These are phyloP conservation scores for Petunia hybrid DNA, from an alignment of 305 asterid genomes.

Conservation along the genomic window DNA sequence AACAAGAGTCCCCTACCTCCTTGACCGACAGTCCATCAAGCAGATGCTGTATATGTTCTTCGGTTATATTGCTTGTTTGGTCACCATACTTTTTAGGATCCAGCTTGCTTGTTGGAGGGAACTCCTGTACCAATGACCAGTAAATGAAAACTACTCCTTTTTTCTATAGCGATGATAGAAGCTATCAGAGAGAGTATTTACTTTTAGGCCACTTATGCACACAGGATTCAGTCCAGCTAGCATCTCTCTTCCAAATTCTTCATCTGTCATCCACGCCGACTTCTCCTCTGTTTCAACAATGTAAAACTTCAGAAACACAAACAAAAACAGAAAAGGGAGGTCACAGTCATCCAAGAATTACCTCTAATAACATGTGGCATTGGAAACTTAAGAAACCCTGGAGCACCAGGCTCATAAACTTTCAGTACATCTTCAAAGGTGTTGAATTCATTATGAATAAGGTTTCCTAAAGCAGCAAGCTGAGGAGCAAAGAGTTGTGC, in stretches of 20 bases:
- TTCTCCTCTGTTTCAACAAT: conserved; percentile 28
- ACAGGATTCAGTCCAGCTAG: conserved; percentile 50
- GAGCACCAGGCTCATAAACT: conserved; percentile 38
- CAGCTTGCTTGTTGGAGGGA: conserved; percentile 45
- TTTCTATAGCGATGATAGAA: too few relatives aligned
- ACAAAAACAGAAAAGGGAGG: too few relatives aligned
- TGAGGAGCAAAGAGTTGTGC: conserved; percentile 74
- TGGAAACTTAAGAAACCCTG: conserved; percentile 38
- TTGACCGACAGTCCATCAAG: conserved; percentile 41
- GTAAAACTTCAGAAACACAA: background rate
- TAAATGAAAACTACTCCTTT: background rate
- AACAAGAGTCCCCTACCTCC: conserved; percentile 28
- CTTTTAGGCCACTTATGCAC: conserved; percentile 38
- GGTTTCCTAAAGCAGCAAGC: conserved; percentile 56
- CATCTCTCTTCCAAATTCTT: conserved; percentile 44
- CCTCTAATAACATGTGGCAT: conserved; percentile 47
- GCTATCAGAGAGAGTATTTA: background rate
- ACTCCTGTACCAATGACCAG: conserved; percentile 30
- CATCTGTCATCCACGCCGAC: conserved; percentile 44
- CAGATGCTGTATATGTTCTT: conserved; percentile 38
- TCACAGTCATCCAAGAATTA: background rate
- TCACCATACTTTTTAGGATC: conserved; percentile 37
- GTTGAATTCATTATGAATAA: conserved; percentile 73
- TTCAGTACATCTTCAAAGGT: conserved; percentile 49
- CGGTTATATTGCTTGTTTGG: conserved; percentile 39